Conservation (phyloP, 768 basidiomycete species). For the Lyophyllum decastes region DNA sequence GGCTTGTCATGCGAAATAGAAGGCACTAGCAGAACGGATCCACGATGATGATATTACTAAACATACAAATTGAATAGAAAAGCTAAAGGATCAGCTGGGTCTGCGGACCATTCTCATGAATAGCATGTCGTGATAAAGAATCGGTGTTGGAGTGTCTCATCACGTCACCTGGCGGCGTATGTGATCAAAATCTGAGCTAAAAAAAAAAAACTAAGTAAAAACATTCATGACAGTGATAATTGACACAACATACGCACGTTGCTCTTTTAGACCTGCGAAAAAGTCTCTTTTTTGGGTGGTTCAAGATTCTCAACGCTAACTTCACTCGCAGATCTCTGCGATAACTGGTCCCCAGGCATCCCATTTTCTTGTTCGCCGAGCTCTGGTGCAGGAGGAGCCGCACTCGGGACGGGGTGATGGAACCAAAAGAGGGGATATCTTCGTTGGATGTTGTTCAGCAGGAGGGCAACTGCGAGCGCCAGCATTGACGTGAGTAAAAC, state of each 20-base stretch:
- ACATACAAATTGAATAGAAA: neutral
- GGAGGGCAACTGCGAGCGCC: conserved; percentile 43
- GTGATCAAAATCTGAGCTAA: neutral
- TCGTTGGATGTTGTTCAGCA: conserved; percentile 53
- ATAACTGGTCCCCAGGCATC: neutral
- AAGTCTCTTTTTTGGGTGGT: conserved; percentile 4
- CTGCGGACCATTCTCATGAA: neutral
- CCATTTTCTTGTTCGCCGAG: conserved; percentile 12
- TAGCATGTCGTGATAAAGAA: neutral
- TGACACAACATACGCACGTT: neutral
- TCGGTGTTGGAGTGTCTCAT: no score
- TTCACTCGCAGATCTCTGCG: neutral
- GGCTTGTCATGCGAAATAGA: neutral
- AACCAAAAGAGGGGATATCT: conserved; percentile 53
- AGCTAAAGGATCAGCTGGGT: neutral
- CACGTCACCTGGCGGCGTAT: neutral
- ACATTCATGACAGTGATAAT: neutral
- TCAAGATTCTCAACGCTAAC: conserved; percentile 4
- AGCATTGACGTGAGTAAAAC: conserved; percentile 48
- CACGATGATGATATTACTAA: neutral
- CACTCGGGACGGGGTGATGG: conserved; percentile 20
- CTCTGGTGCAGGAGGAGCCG: conserved; percentile 16
- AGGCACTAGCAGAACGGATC: neutral
- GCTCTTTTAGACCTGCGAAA: conserved; percentile 3
- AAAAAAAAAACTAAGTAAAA: neutral